These are phyloP conservation scores for Candida tammaniensis DNA, from an alignment of 805 yeast genomes.

Conservation along the genomic window DNA sequence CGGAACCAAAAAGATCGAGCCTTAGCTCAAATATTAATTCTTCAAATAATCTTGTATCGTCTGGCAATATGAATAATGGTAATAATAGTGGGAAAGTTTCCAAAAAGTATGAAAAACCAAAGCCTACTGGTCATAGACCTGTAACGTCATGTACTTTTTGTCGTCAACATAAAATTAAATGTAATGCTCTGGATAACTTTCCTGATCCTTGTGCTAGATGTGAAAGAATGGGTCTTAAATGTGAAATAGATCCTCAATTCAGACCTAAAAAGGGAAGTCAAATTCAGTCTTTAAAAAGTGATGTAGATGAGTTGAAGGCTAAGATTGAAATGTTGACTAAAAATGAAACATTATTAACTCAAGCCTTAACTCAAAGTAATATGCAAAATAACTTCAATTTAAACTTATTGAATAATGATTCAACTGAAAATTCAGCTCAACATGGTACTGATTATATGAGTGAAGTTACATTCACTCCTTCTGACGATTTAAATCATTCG, in stretches of 20 bases:
- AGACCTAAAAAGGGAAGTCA: conserved; percentile 91
- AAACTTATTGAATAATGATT: conserved; percentile 3
- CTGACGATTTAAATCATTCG: conserved; percentile 5
- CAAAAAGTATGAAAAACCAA: conserved; percentile 10
- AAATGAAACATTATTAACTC: conserved; percentile 66
- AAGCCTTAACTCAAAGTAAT: conserved; percentile 52
- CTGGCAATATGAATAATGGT: conserved; percentile 5
- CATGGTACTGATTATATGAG: conserved; percentile 2
- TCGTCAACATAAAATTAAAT: conserved; percentile 89
- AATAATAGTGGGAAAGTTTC: conserved; percentile 6
- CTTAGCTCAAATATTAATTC: conserved; percentile 5
- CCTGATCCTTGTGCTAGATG: conserved; percentile 85
- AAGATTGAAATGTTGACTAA: conserved; percentile 63
- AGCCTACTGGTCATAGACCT: conserved; percentile 60
- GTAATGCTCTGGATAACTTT: conserved; percentile 82
- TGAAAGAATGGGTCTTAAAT: conserved; percentile 69
- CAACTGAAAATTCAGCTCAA: neutral
- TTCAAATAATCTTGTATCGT: conserved; percentile 1
- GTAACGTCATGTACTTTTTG: conserved; percentile 93
- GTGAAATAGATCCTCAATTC: conserved; percentile 90
- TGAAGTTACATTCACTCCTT: conserved; percentile 8
- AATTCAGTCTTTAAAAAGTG: conserved; percentile 77
- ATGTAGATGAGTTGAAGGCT: conserved; percentile 74
- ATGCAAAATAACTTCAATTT: conserved; percentile 7
- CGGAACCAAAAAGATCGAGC: conserved; percentile 16